Percentiles rank a stretch among this genome's conserved stretches.
phyloP scores from a whole-genome alignment of 306 rosid genomes.

The Gynostemma pentaphyllum region DNA sequence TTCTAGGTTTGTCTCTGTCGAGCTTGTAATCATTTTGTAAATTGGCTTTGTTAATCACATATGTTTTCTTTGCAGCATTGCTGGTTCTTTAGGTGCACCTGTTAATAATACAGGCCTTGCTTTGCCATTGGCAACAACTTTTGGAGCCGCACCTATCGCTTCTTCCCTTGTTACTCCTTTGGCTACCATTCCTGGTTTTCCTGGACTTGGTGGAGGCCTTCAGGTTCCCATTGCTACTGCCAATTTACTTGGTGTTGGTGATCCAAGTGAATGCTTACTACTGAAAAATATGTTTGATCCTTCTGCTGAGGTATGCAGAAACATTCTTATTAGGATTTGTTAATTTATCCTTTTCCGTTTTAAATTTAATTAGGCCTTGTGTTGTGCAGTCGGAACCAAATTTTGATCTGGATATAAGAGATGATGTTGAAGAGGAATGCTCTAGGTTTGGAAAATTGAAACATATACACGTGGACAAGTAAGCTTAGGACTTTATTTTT shows the following conservation, averaged over 20 bases:
- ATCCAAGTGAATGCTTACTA: slow-evolving; percentile 81
- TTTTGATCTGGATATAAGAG: slow-evolving; percentile 81
- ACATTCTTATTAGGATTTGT: background rate
- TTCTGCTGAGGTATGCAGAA: slow-evolving; percentile 52
- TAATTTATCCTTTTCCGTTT: background rate
- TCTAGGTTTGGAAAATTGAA: slow-evolving; percentile 61
- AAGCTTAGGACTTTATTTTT: slow-evolving; percentile 19
- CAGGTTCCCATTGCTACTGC: slow-evolving; percentile 38
- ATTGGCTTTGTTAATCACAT: slow-evolving; percentile 16
- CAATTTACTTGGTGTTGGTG: slow-evolving; percentile 50
- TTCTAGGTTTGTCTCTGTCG: slow-evolving; percentile 40
- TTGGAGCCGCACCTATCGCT: slow-evolving; percentile 25
- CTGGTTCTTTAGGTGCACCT: slow-evolving; percentile 44
- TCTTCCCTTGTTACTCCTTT: slow-evolving; percentile 33
- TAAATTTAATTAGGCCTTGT: background rate
- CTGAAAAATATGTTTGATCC: slow-evolving; percentile 94
- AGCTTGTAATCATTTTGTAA: slow-evolving; percentile 11
- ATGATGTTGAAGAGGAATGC: slow-evolving; percentile 88
- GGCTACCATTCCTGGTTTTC: slow-evolving; percentile 35
- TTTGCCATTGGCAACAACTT: slow-evolving; percentile 31
- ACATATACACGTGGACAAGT: slow-evolving; percentile 79
- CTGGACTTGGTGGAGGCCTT: slow-evolving; percentile 48
- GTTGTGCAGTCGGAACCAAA: slow-evolving; percentile 59
- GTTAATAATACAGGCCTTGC: slow-evolving; percentile 34
- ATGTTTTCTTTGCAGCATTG: slow-evolving; percentile 34